Base-by-base conservation (phyloP, 164 flowering plant species). In the Chimonanthus praecox region DNA sequence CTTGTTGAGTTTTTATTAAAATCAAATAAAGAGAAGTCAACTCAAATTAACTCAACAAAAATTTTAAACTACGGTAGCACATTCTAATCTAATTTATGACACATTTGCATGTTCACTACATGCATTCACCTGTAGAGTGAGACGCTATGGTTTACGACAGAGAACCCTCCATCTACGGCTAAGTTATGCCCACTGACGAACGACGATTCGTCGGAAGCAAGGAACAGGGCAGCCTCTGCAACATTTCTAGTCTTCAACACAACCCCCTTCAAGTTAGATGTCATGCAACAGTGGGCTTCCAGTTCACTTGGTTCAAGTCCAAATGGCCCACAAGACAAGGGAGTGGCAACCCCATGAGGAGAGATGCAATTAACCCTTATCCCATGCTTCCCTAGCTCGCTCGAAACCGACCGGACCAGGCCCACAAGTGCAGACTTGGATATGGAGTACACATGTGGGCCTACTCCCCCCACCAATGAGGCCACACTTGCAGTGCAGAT, bases 141-240 rank as follows among this genome's bases (percentile, higher is more conserved):
- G 70, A 7, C 18, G 11, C 54, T 6, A 51, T 13, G 9, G 49
- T 49, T 49, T n/a, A 69, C 71, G 13, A 69, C 71, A 46, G 87
- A 74, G 64, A 82, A 85, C 0, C 92, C 97, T 2, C 94, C 97
- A 67, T 92, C 97, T 33, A 92, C 84, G 2, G 73, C 83, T 80
- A 92, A 72, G 67, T 92, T 88, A 43, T 88, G 94, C 0, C 97
- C 97, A 51, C 86, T 88, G 4, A 89, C 77, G 64, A 82, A 90
- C 9, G 83, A 83, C 0, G 95, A 89, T 47, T 92, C 94, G 71
- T 89, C 94, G 0, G 92, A 87, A 3, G 95, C 97, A 3, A 92
- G 82, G 78, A 90, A 90, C 50, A 92, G 62, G 5, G 88, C 94
- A 6, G 97, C 90, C 74, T 92, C 90, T 0, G 91, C 95, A 9